Conservation (phyloP, 106 monocot genomes). For the Allium cepa region DNA sequence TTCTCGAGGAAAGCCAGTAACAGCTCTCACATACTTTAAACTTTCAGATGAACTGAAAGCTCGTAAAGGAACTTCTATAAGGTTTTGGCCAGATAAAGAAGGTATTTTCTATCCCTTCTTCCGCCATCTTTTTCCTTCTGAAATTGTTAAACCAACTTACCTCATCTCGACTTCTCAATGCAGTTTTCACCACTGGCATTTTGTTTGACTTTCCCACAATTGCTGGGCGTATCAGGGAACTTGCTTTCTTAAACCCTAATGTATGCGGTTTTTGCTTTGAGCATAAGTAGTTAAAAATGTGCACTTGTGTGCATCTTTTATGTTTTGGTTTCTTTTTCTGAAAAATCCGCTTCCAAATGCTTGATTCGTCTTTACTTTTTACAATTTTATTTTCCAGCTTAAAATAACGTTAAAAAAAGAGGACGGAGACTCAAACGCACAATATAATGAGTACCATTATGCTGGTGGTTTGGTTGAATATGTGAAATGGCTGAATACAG, state of each 20-base stretch:
- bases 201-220: conserved; percentile 82
- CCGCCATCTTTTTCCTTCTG: neutral
- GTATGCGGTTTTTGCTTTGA: conserved; percentile 20
- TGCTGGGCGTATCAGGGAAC: conserved; percentile 86
- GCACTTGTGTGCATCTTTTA: neutral
- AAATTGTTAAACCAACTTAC: neutral
- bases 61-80: conserved; percentile 72
- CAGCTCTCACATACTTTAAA: conserved; percentile 30
- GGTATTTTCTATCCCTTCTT: conserved; percentile 23
- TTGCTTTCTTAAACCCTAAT: conserved; percentile 94
- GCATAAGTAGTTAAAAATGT: too few species aligned
- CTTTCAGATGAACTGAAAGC: conserved; percentile 32
- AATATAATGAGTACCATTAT: conserved; percentile 78
- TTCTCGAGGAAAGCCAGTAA: conserved; percentile 85
- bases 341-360: too few species aligned
- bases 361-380: neutral
- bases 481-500: conserved; percentile 91
- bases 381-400: conserved; percentile 34
- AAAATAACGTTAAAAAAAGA: conserved; percentile 87
- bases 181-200: conserved; percentile 90
- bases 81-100: conserved; percentile 94
- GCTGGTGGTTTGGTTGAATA: conserved; percentile 95
- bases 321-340: neutral
- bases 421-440: conserved; percentile 43
- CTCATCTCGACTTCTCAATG: conserved; percentile 4